Conservation (phyloP, 2,329 filamentous ascomycete species). For the Trichoderma asperellum region DNA sequence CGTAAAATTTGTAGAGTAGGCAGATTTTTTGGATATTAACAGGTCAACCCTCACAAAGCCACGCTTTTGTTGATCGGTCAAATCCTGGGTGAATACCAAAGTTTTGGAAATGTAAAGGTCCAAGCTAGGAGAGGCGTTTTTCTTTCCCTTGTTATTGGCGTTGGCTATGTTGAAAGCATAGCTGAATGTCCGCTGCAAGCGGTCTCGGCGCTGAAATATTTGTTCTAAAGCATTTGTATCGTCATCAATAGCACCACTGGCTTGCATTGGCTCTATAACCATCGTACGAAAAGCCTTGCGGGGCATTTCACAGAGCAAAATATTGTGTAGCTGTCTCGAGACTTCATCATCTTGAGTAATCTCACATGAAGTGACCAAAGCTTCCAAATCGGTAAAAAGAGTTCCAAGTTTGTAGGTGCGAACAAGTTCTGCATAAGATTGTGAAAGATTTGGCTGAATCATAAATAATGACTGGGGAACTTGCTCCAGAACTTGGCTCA, state of each 20-base stretch:
- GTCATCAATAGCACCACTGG: neutral
- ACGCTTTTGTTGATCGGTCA: neutral
- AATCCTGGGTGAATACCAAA: neutral
- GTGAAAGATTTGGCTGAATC: neutral
- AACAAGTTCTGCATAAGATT: neutral
- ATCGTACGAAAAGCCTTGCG: neutral
- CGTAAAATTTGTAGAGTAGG: neutral
- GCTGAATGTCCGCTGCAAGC: neutral
- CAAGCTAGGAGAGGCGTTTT: neutral
- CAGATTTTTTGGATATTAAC: neutral
- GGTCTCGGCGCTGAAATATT: neutral
- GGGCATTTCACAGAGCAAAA: neutral
- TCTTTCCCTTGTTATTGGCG: neutral
- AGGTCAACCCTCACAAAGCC: neutral
- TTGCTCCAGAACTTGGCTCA: slow-evolving; percentile 14
- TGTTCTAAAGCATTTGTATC: neutral
- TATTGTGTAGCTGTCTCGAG: neutral
- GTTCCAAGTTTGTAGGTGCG: neutral
- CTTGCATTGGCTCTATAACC: neutral
- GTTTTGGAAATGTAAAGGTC: neutral
- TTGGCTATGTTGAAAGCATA: neutral
- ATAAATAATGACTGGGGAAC: neutral
- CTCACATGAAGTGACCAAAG: neutral
- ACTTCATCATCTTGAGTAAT: neutral
- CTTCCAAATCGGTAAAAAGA: neutral